Evolutionary conservation across 495 filamentous ascomycete genomes (phyloP), one percentile per base, ranked within the genome.

Genomic region (Hypoxylon crocopeplum): DNA sequence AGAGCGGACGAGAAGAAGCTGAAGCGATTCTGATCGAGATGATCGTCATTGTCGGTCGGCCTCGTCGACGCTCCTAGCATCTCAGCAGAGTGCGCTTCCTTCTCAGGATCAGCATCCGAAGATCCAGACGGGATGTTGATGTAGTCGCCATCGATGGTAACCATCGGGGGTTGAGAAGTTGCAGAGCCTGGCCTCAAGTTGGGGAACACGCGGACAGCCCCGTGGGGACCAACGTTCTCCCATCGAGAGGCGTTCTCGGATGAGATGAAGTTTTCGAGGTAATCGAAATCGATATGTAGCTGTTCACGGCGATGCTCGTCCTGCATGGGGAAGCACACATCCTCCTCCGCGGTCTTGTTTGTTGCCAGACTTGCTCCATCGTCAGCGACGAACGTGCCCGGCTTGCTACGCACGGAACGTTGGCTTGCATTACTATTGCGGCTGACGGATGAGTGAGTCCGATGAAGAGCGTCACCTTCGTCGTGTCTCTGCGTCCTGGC

Each of bases 1-100:
- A 90, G 86, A 25, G 93, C 90, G 0, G 95, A 96, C 0, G 92
- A 96, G 74, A 98, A 98, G 74, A 98, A 97, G 51, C 91, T 93
- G 72, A 94, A 97, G 0, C 93, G 86, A 70, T 85, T 90, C 12
- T 82, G 84, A 55, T 89, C 84, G 11, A 73, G 48, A 19, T 71
- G 65, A 30, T 68, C 58, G 37, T 69, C 69, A 25, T 65, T 75
- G 11, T 62, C 66, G n/a, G 30, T 13, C 5, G 40, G 45, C 44
- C 56, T 63, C 13, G 59, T 21, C 2, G 56, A 54, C 7, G 71
- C 22, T 2, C 64, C 56, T 0, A 62, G 63, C 0, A 44, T 49
- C 15, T 64, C 56, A 4, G n/a, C 32, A 19, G 32, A 20, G 8
- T 25, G 48, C 1, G 45, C 13, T 21, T 61, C 47, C 36, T 75